These are phyloP conservation scores for Aspergillus olivimuriae DNA, from an alignment of 495 filamentous ascomycete genomes.

Conservation along the genomic window DNA sequence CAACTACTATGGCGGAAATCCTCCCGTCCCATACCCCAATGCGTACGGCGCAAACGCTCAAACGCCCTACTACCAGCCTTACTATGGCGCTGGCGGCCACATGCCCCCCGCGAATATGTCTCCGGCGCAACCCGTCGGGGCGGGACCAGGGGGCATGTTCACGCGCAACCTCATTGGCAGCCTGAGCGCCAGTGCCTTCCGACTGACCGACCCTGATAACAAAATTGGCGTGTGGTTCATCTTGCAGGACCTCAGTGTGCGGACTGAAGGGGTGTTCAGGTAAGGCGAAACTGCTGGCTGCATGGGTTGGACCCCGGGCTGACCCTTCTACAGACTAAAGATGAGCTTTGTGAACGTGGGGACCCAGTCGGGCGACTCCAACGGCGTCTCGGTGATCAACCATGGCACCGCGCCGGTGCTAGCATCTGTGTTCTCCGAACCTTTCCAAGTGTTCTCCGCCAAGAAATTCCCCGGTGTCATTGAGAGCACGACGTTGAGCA, in stretches of 20 bases:
- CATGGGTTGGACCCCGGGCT: background rate
- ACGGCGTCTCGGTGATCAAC: slow-evolving; percentile 53
- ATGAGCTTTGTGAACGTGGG: slow-evolving; percentile 87
- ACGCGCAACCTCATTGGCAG: slow-evolving; percentile 94
- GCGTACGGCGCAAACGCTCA: slow-evolving; percentile 38
- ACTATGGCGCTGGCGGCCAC: slow-evolving; percentile 28
- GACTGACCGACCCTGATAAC: slow-evolving; percentile 72
- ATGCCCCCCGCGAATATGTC: slow-evolving; percentile 34
- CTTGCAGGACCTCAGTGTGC: slow-evolving; percentile 87
- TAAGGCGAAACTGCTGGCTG: slow-evolving; percentile 30
- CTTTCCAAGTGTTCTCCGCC: slow-evolving; percentile 89
- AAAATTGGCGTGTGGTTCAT: slow-evolving; percentile 96
- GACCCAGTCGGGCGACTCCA: slow-evolving; percentile 26
- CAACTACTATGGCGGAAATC: slow-evolving; percentile 35
- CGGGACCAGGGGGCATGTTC: slow-evolving; percentile 78
- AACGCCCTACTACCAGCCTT: slow-evolving; percentile 33
- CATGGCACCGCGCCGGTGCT: slow-evolving; percentile 76
- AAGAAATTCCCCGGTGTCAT: slow-evolving; percentile 99
- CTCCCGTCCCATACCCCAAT: slow-evolving; percentile 33
- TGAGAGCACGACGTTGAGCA: slow-evolving; percentile 88
- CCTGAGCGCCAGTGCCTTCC: slow-evolving; percentile 82
- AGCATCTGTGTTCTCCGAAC: slow-evolving; percentile 79
- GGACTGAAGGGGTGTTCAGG: slow-evolving; percentile 89
- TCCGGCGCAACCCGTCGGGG: slow-evolving; percentile 35
- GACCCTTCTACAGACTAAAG: slow-evolving; percentile 44